These are phyloP conservation scores for Lodderomyces pseudojiufengensis DNA, from an alignment of 1,139 yeast genomes.

Conservation along the genomic window DNA sequence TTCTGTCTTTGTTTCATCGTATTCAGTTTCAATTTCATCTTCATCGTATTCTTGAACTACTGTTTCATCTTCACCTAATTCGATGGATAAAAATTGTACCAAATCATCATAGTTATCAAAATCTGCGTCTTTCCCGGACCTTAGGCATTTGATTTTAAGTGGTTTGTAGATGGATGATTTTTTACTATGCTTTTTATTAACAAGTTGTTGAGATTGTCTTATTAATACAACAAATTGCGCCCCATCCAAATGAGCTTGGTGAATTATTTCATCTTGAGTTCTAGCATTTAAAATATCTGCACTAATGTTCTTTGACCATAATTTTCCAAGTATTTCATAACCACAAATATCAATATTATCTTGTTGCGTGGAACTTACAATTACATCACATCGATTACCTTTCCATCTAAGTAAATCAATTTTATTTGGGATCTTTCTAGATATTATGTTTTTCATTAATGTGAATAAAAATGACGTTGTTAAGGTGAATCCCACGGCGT, in stretches of 20 bases:
- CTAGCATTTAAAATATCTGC: constrained; percentile 55
- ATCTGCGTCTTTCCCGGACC: constrained; percentile 62
- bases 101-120: constrained; percentile 60
- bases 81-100: constrained; percentile 43
- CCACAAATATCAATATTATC: constrained; percentile 55
- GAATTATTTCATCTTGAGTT: constrained; percentile 65
- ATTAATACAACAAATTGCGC: constrained; percentile 72
- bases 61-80: constrained; percentile 27
- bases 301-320: constrained; percentile 71
- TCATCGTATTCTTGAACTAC: constrained; percentile 17
- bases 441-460: constrained; percentile 34
- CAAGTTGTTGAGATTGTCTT: constrained; percentile 42
- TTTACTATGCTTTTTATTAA: constrained; percentile 13
- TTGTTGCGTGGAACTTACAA: constrained; percentile 65
- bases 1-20: constrained; percentile 10
- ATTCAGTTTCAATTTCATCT: constrained; percentile 10
- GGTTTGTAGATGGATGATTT: constrained; percentile 54
- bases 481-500: constrained; percentile 71
- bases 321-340: constrained; percentile 51
- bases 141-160: constrained; percentile 62
- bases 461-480: constrained; percentile 40
- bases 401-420: constrained; percentile 26
- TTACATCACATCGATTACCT: constrained; percentile 66
- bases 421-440: constrained; percentile 20
- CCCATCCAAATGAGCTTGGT: constrained; percentile 64